Base-by-base conservation (phyloP, 345 rosid genomes). In the Dipteronia dyeriana region DNA sequence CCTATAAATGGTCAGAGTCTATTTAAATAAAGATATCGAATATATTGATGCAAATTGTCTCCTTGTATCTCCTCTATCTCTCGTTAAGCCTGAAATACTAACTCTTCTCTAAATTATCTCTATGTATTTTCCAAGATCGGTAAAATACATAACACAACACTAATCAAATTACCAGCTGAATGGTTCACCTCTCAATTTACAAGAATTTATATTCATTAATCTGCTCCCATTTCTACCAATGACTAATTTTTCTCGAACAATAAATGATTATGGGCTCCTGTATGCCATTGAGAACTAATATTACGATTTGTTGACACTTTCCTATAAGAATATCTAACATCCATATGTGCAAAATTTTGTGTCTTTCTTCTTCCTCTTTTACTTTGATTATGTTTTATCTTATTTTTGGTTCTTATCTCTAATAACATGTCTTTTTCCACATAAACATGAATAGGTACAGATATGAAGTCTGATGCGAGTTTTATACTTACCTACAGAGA, bases 401-500 rank as follows among this genome's bases (percentile, higher is more conserved):
- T 49, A 49, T 12, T 49, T 49, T 13, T 3, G 16, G 4, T 49
- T 49, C 54, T 3, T 12, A 7, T 13, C 54, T 13, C 54, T 49
- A 11, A 2, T 12, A 49, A 49, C 54, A 49, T 49, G 19, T 49
- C 54, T 9, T 43, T n/a, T 26, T 59, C 7, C 23, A 22, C 23
- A 41, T 4, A 34, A 19, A 47, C 65, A n/a, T 9, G 34, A 34
- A 34, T 34, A 34, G 5, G 38, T 2, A 54, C 0, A 43, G 0
- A 23, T 11, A 62, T 20, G 41, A 38, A 29, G 19, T 6, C 29
- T 0, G 7, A 25, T 11, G 31, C 4, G 54, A 26, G 29, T 75
- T 76, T 67, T 39, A 71, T 9, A 75, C 87, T 83, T 84, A 93
- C 98, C 92, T 66, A 66, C 98, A 93, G 69, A 95, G 97, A 59